Conservation (phyloP, 192 early-diverging fungal genomes). For the Haplosporangium gracile region DNA sequence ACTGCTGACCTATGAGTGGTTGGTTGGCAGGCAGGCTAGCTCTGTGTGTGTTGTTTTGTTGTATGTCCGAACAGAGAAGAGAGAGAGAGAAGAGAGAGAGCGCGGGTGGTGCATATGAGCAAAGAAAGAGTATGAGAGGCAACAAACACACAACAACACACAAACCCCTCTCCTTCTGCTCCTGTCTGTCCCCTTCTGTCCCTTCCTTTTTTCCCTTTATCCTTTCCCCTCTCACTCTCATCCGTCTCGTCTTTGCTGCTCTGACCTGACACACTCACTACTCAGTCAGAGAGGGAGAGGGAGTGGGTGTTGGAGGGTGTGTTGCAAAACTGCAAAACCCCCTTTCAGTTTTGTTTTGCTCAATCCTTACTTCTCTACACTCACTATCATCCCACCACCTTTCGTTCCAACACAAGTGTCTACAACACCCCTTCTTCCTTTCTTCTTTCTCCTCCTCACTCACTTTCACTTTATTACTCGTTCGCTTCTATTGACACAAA, state of each 20-base stretch:
- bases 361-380: not conserved
- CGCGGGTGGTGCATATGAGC: not conserved
- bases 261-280: no score
- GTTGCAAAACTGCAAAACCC: no score
- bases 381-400: not conserved
- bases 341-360: not conserved
- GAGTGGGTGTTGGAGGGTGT: no score
- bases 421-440: not conserved
- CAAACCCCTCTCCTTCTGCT: not conserved
- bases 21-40: not conserved
- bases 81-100: not conserved
- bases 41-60: not conserved
- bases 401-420: not conserved
- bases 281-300: no score
- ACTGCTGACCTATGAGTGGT: not conserved
- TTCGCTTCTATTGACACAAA: not conserved
- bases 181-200: constrained; percentile 15
- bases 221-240: not conserved
- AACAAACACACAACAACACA: not conserved
- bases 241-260: not conserved
- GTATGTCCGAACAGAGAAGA: constrained; percentile 1
- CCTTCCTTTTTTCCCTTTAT: not conserved
- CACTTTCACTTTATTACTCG: constrained; percentile 5
- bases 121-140: not conserved
- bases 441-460: not conserved